A percentile compares a stretch with the other conserved stretches of the same genome.
Conservation (phyloP, 495 filamentous ascomycete genomes). For the Lepidopterella palustris region DNA sequence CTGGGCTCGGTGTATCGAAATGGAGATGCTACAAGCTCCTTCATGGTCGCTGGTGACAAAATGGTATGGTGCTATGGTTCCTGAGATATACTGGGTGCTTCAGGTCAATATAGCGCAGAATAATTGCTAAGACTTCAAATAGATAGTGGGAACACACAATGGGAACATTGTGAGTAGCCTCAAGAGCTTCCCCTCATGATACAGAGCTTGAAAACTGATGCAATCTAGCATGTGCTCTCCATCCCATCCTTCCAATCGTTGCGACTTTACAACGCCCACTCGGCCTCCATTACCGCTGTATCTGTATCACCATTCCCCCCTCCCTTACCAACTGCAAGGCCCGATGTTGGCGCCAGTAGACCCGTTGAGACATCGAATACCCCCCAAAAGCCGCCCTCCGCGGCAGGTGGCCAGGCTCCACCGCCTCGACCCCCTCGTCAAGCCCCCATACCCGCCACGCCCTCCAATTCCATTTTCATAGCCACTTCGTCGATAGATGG, state of each 20-base stretch:
- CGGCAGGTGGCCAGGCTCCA: conserved; percentile 40
- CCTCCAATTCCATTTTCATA: conserved; percentile 84
- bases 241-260: conserved; percentile 72
- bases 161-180: conserved; percentile 76
- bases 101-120: not conserved
- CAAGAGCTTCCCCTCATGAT: not conserved
- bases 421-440: conserved; percentile 46
- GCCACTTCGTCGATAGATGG: conserved; percentile 93
- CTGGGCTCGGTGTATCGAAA: conserved; percentile 80
- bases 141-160: conserved; percentile 94
- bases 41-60: conserved; percentile 87
- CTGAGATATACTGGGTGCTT: conserved; percentile 3
- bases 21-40: conserved; percentile 87
- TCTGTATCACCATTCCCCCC: conserved; percentile 89
- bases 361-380: conserved; percentile 41
- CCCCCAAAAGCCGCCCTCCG: conserved; percentile 38
- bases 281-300: conserved; percentile 79
- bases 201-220: conserved; percentile 19
- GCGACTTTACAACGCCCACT: conserved; percentile 82
- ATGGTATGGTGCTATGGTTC: conserved; percentile 56
- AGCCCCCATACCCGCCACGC: conserved; percentile 54
- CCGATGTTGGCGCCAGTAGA: conserved; percentile 46
- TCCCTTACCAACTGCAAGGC: conserved; percentile 54
- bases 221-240: conserved; percentile 69
- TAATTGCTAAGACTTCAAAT: conserved; percentile 26